Base-by-base conservation (phyloP, 345 rosid genomes). In the Combretum micranthum region DNA sequence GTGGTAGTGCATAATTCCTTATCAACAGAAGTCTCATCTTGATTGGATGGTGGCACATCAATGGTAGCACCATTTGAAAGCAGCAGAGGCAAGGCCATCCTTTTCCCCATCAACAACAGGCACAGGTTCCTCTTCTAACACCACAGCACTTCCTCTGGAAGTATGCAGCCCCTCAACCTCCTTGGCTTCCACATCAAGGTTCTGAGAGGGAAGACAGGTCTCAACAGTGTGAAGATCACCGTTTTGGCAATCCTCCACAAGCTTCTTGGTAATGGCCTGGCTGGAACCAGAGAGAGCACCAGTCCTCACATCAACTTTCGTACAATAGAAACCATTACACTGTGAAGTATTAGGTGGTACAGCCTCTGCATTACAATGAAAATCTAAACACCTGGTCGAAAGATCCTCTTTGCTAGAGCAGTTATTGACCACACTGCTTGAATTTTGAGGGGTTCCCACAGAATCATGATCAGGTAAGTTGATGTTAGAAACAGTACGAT, bases 21-120 rank as follows among this genome's bases (percentile, higher is more conserved):
- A 44, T 66, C 70, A 44, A 5, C 64, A 60, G 72, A 68, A 53
- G 65, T 69, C 26, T 70, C 87, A 62, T 49, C 54, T 51, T 63
- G 80, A 60, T 74, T 64, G 60, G 59, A 61, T 21, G 75, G 22
- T 44, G 96, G 89, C 78, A 87, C 71, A 66, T 87, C 84, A 62
- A 83, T 77, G 21, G 72, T 74, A 46, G 77, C 69, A 60, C 62
- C 81, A 67, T 81, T 72, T 61, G 46, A 23, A 49, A 60, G 77
- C 20, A 23, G 20, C 69, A 52, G 83, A 66, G 15, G 61, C 75
- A 55, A 58, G 51, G 53, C 52, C 60, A 9, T 66, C 68, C 62
- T 71, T 76, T 52, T 74, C 62, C 49, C 58, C 52, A 15, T 66
- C 78, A 73, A 60, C 64, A 20, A 68, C 57, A 59, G 78, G 59